Evolutionary conservation across 2,329 filamentous ascomycete genomes (phyloP), one percentile per base, ranked within the genome.

Genomic region (Botryosphaeria dothidea): DNA sequence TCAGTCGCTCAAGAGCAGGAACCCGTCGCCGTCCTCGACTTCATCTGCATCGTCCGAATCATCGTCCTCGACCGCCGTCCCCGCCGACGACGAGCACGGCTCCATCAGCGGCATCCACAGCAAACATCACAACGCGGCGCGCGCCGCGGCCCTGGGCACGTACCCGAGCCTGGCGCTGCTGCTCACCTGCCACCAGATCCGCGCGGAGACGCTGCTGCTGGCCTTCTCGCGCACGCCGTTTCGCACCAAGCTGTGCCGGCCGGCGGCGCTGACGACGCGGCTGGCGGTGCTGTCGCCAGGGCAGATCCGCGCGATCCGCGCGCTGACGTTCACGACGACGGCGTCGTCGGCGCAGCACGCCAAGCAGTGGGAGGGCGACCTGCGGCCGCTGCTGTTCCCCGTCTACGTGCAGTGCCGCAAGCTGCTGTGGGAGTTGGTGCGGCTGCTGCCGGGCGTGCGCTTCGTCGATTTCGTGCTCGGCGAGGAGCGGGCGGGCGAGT

Each of bases 211-310:
- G 9, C 21, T 31, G 19, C 45, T 66, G 27, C 60, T 66, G 19
- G 64, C 64, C 13, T 67, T 64, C 34, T 48, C 63, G n/a, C 61
- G 57, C 43, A 61, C 66, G 21, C 58, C 62, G 15, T 66, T 67
- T 46, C 43, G 43, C 21, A 60, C 64, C 15, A 52, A 56, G 51
- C 62, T 64, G 38, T 57, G 51, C 38, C 62, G 62, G 49, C 49
- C 49, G n/a, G 49, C 49, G 27, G 49, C 41, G 27, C 36, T 64
- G 41, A 57, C 62, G n/a, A 52, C 49, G n/a, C 62, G 62, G 17
- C 62, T 64, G 3, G 41, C 49, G 49, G 62, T 57, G 49, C 62
- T 64, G 21, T 57, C 49, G 41, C 62, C 62, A 13, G 25, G 38
- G 6, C 62, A 64, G 41, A 21, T 64, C 8, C 62, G 62, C 4